Base-by-base conservation (phyloP, 305 asterid genomes). In the Fraxinus nigra region DNA sequence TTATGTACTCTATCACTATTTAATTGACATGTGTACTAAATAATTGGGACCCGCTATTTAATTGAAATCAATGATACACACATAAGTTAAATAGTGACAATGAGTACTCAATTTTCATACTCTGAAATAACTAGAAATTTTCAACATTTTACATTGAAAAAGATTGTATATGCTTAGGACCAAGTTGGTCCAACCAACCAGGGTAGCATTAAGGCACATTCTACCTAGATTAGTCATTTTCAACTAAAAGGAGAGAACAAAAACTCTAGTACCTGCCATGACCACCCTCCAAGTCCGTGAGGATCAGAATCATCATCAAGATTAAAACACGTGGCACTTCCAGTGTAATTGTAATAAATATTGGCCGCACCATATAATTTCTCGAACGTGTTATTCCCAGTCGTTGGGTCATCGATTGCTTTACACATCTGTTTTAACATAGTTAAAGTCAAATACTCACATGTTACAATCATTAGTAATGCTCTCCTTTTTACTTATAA, bases 241-340 rank as follows among this genome's bases (percentile, higher is more conserved):
- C 51, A 14, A 46, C 59, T 13, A 16, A 48, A 48, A 48, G 20
- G 20, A 14, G 8, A 48, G 61, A 48, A 16, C 20, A 48, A 16
- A 46, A 46, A 46, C 18, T 51, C 61, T 16, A 20, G 22, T 84
- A 92, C 98, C 97, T 95, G 98, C 98, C 98, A 95, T 5, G 82
- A 22, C 98, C 98, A 95, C 16, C 91, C 97, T 13, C 87, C 86
- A 16, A 92, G 91, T 11, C 93, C 98, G 54, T 93, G 98, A 0
- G 95, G 97, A 81, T 93, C 98, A 0, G 97, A 91, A 37, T 87
- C n/a, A 80, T 87, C 88, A 1, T 13, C 33, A 0, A 92, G 87
- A 81, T 93, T 82, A 72, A 92, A 93, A 82, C 98, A 95, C 75
- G 65, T 85, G 85, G 89, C 89, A 0, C 85, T 61, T 1, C 98